Conservation (phyloP, 495 filamentous ascomycete species). For the Amniculicola lignicola region DNA sequence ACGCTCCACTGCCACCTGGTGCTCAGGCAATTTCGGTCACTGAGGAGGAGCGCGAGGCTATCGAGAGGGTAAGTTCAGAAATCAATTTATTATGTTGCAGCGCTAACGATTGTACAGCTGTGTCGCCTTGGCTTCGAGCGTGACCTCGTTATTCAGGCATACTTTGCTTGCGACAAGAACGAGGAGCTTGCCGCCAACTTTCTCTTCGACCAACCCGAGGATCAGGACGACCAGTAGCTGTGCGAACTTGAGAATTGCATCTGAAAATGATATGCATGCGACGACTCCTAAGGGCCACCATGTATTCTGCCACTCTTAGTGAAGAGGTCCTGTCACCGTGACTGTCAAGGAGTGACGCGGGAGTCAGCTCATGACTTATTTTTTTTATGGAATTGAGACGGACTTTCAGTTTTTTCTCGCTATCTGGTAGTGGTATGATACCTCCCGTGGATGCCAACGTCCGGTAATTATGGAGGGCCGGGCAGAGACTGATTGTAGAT, state of each 20-base stretch:
- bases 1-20: constrained; percentile 79
- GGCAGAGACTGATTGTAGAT: constrained; percentile 1
- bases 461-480: background rate
- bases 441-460: background rate
- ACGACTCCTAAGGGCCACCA: background rate
- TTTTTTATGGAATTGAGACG: background rate
- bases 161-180: constrained; percentile 99
- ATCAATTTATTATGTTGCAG: background rate
- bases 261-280: background rate
- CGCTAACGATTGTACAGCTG: constrained; percentile 53
- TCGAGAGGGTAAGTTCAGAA: constrained; percentile 74
- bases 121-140: constrained; percentile 88
- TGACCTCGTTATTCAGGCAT: constrained; percentile 93
- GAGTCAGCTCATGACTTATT: background rate
- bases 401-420: background rate
- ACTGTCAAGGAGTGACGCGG: background rate
- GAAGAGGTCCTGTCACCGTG: background rate
- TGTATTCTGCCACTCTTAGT: background rate
- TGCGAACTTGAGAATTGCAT: too few species aligned
- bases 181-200: constrained; percentile 97
- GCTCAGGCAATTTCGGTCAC: constrained; percentile 87
- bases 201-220: constrained; percentile 93
- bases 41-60: constrained; percentile 92
- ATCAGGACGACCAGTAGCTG: constrained; percentile 60
- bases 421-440: constrained; percentile 5